These are phyloP conservation scores for Coriaria nepalensis DNA, from an alignment of 306 rosid genomes.

Conservation along the genomic window DNA sequence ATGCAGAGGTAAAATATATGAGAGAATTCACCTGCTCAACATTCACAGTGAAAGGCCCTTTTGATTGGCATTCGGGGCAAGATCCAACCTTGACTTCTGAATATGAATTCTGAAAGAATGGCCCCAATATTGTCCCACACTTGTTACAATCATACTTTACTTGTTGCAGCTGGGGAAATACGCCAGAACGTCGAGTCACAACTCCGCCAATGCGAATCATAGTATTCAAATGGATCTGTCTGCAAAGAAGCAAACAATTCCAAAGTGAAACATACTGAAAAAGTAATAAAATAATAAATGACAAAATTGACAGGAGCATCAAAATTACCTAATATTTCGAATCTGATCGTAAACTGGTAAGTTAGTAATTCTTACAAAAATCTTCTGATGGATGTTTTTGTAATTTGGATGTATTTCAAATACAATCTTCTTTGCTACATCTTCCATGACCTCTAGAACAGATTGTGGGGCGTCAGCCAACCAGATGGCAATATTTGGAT, in stretches of 20 bases:
- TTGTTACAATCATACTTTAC: conserved; percentile 93
- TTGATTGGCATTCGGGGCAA: conserved; percentile 95
- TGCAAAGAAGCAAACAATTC: conserved; percentile 22
- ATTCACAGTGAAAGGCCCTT: conserved; percentile 88
- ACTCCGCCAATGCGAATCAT: conserved; percentile 99
- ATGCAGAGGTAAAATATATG: not conserved
- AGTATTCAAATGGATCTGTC: conserved; percentile 95
- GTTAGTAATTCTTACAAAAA: conserved; percentile 80
- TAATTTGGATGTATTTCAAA: conserved; percentile 77
- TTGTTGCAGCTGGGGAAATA: conserved; percentile 96
- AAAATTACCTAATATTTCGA: conserved; percentile 79
- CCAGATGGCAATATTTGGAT: conserved; percentile 99
- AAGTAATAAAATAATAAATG: not conserved
- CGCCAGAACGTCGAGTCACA: conserved; percentile 94
- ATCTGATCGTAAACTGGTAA: conserved; percentile 93
- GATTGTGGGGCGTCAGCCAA: conserved; percentile 98
- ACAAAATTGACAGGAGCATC: not conserved
- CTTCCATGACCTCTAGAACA: conserved; percentile 97
- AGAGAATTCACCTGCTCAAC: conserved; percentile 65
- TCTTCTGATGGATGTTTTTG: conserved; percentile 73
- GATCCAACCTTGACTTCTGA: conserved; percentile 98
- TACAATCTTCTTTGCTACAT: conserved; percentile 83
- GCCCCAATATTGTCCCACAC: conserved; percentile 84
- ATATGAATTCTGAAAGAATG: conserved; percentile 89
- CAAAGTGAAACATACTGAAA: conserved; percentile 5